Evolutionary conservation across 768 basidiomycete species (phyloP), one percentile per base, ranked within the genome.

Genomic region (Pulveroboletus sp.): DNA sequence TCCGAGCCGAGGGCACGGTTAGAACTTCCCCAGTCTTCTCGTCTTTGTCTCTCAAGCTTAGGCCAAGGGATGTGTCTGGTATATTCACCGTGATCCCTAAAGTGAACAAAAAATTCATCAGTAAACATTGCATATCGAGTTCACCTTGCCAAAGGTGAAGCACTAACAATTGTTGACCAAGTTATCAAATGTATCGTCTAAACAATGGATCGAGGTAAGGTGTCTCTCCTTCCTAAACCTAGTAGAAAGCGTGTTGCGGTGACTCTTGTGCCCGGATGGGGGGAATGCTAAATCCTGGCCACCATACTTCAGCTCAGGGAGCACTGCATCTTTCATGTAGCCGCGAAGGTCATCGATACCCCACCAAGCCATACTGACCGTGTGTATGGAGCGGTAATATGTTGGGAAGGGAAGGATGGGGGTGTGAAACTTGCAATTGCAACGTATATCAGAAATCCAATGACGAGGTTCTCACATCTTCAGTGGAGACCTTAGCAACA

Each of bases 251-350:
- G 63, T 65, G 45, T 56, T 70, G 51, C 60, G 61, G 46, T 71
- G 68, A 31, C 70, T 71, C 45, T 71, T 71, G 50, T 69, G 60
- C 11, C 66, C 66, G 0, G 49, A 46, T 13, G 58, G 70, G 9
- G 63, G 59, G 34, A 50, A 51, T 8, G 29, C 37, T 12, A 57
- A 44, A 14, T 54, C 52, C 5, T 60, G 57, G 0, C 43, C 50
- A 13, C 64, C 58, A 6, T 65, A 60, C 42, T 68, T 70, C 30
- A 71, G 41, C 17, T 61, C 61, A 16, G 68, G 68, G 38, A 69
- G 61, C 13, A 63, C 47, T 17, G 68, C 68, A 53, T 68, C 69
- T 46, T 56, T 61, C 56, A 69, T 67, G 51, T 69, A 69, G 26
- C 59, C 64, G 19, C 56, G 66, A 44, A 71, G 58, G 53, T 69